Evolutionary conservation across 441 rosid genomes (phyloP).

Genomic region (Daphne laureola): DNA sequence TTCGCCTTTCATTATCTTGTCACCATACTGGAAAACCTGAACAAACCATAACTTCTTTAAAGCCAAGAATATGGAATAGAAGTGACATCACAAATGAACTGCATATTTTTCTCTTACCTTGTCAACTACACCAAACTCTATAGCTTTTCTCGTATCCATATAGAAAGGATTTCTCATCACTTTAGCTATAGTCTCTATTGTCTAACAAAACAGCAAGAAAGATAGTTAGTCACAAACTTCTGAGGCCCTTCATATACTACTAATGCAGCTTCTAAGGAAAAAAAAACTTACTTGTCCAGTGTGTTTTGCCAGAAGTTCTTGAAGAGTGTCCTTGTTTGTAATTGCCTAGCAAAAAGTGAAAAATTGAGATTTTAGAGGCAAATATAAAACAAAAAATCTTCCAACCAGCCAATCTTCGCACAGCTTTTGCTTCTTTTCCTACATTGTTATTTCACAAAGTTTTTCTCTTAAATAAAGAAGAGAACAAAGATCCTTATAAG

Average conservation of each 20-base stretch:
- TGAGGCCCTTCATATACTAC: not conserved
- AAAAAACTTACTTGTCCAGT: slow-evolving; percentile 60
- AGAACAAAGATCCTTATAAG: no score
- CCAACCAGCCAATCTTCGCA: no score
- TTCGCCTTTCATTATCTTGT: slow-evolving; percentile 52
- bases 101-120: slow-evolving; percentile 32
- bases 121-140: slow-evolving; percentile 83
- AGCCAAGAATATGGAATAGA: not conserved
- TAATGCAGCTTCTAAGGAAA: slow-evolving; percentile 8
- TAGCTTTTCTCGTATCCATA: slow-evolving; percentile 71
- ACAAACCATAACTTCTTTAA: slow-evolving; percentile 6
- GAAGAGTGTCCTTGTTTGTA: slow-evolving; percentile 58
- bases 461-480: no score
- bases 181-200: slow-evolving; percentile 54
- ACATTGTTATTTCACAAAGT: no score
- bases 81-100: not conserved
- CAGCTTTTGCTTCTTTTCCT: no score
- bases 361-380: no score
- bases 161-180: slow-evolving; percentile 61
- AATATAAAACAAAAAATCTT: no score
- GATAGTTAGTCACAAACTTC: slow-evolving; percentile 7
- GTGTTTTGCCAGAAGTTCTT: slow-evolving; percentile 77
- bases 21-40: slow-evolving; percentile 78
- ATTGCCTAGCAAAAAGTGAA: slow-evolving; percentile 39
- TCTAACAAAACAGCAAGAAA: slow-evolving; percentile 28